Percentiles rank a stretch among this genome's conserved stretches.
phyloP scores from a whole-genome alignment of 2,329 filamentous ascomycete genomes.

The Penicillium sp. region DNA sequence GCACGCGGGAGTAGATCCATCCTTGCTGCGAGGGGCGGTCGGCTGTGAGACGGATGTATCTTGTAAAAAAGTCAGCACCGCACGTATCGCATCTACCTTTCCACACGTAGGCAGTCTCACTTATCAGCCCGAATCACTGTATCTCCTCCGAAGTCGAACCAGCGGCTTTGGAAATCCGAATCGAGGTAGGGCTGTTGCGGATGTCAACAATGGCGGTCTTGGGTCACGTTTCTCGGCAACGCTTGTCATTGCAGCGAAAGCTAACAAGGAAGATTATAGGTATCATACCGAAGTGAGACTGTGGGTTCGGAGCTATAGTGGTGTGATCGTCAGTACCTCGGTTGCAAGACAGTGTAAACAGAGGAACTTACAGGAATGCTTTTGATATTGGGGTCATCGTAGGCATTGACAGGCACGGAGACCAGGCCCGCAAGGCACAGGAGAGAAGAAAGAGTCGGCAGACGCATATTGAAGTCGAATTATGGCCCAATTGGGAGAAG shows the following conservation, averaged over 20 bases:
- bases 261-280: not conserved
- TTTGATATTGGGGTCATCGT: slow-evolving; percentile 58
- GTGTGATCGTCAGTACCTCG: slow-evolving; percentile 17
- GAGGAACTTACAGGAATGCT: slow-evolving; percentile 61
- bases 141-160: slow-evolving; percentile 98
- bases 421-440: slow-evolving; percentile 37
- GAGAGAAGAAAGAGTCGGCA: slow-evolving; percentile 35
- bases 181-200: slow-evolving; percentile 81
- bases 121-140: slow-evolving; percentile 75
- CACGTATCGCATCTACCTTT: not conserved
- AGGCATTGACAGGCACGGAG: slow-evolving; percentile 34
- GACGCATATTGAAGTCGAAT: slow-evolving; percentile 29
- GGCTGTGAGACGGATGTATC: slow-evolving; percentile 89
- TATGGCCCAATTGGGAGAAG: slow-evolving; percentile 16
- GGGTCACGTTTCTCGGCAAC: not conserved
- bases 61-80: slow-evolving; percentile 35
- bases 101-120: slow-evolving; percentile 27
- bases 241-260: not conserved
- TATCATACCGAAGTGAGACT: slow-evolving; percentile 72
- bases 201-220: slow-evolving; percentile 16
- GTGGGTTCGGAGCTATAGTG: slow-evolving; percentile 77
- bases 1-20: slow-evolving; percentile 91
- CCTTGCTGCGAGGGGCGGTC: slow-evolving; percentile 88
- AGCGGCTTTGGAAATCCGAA: slow-evolving; percentile 95
- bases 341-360: slow-evolving; percentile 1